Percentiles rank a stretch among this genome's conserved stretches.
Evolutionary conservation across 768 basidiomycete species (phyloP).

Genomic region (Rhizopogon salebrosus): DNA sequence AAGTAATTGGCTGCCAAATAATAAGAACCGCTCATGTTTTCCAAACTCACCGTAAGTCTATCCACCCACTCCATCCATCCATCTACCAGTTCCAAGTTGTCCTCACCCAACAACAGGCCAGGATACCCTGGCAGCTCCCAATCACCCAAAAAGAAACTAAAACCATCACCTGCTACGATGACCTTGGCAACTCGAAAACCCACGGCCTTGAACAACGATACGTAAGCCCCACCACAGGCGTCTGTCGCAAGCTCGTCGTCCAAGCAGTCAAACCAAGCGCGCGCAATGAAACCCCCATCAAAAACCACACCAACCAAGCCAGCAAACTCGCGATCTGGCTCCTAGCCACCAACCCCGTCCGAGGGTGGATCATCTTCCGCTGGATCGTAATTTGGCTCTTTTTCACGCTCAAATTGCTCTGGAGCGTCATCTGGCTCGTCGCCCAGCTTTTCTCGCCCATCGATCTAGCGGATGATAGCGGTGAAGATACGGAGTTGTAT

Average conservation of each 20-base stretch:
- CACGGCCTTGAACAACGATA: slow-evolving; percentile 13
- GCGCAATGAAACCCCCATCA: slow-evolving; percentile 1
- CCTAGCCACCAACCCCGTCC: slow-evolving; percentile 3
- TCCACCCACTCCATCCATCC: no score
- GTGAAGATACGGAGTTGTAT: background rate
- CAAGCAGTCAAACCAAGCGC: slow-evolving; percentile 7
- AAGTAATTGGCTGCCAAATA: no score
- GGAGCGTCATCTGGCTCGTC: slow-evolving; percentile 3
- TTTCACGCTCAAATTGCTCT: slow-evolving; percentile 8
- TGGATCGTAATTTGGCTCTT: slow-evolving; percentile 8
- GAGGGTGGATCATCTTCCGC: background rate
- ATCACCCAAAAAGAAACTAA: background rate
- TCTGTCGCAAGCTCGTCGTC: slow-evolving; percentile 9
- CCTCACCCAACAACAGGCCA: background rate
- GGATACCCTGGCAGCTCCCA: background rate
- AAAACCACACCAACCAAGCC: background rate
- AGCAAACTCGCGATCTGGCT: slow-evolving; percentile 12
- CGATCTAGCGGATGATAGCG: background rate
- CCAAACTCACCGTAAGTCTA: no score
- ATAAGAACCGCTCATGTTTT: no score
- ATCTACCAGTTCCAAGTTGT: no score
- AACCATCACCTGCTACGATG: background rate
- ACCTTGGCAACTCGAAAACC: background rate
- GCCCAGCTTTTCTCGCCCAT: background rate
- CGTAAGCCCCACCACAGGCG: slow-evolving; percentile 12